Evolutionary conservation across 176 grass and related monocot species (phyloP).

Genomic region (Chrysopogon serrulatus): DNA sequence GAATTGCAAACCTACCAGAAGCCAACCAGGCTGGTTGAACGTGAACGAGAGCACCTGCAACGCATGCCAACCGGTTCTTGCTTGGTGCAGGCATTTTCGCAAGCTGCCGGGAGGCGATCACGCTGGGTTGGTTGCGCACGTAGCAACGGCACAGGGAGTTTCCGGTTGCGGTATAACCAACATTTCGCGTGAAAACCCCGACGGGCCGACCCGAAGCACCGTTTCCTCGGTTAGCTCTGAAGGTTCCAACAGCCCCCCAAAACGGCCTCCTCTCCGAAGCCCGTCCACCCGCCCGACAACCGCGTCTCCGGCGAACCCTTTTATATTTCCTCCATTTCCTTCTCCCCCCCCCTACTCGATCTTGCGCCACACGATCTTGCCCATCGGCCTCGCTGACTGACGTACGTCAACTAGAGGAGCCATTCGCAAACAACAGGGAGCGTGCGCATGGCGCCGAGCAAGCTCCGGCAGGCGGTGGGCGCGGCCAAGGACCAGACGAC

Average conservation of each 20-base stretch:
- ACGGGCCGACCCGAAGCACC: background rate
- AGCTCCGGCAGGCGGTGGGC: constrained; percentile 54
- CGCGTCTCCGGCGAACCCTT: constrained; percentile 1
- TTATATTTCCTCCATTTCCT: background rate
- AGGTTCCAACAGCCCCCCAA: background rate
- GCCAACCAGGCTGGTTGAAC: background rate
- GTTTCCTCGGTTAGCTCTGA: background rate
- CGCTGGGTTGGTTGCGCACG: too few species aligned
- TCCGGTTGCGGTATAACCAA: background rate
- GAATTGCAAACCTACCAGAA: background rate
- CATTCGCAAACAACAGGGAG: background rate
- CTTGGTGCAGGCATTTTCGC: background rate
- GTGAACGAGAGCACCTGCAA: background rate
- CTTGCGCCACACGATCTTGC: background rate
- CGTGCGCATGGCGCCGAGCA: constrained; percentile 53
- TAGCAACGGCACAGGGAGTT: background rate
- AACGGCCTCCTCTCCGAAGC: background rate
- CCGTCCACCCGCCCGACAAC: background rate
- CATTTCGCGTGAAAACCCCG: background rate
- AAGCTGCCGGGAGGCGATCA: background rate
- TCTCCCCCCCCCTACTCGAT: background rate
- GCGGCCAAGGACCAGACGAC: constrained; percentile 69
- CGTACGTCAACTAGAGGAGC: background rate
- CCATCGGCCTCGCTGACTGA: background rate
- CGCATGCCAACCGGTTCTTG: background rate